phyloP scores from a whole-genome alignment of 1,139 yeast genomes.

The Protomyces pachydermus region DNA sequence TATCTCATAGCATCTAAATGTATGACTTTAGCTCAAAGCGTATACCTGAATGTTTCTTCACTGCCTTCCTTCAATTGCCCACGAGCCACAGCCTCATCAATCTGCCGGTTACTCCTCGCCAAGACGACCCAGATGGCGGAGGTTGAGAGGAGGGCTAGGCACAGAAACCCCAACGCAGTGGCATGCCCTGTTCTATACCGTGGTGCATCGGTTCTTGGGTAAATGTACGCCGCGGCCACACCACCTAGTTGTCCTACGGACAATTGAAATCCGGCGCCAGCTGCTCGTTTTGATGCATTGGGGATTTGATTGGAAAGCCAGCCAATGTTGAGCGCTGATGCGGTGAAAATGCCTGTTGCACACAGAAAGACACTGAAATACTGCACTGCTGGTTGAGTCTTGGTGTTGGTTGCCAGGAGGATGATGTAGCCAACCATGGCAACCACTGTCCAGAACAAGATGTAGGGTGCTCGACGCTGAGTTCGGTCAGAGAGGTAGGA shows the following conservation, averaged over 20 bases:
- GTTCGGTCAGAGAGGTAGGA: conserved; percentile 39
- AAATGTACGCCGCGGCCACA: conserved; percentile 43
- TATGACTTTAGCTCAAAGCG: neutral
- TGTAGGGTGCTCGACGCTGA: conserved; percentile 40
- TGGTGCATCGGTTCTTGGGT: conserved; percentile 40
- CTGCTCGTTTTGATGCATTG: conserved; percentile 42
- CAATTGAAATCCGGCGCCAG: conserved; percentile 44
- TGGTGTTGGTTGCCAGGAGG: neutral
- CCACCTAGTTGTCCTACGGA: conserved; percentile 44
- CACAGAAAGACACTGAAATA: conserved; percentile 42
- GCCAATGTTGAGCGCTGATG: conserved; percentile 42
- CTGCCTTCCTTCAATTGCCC: neutral
- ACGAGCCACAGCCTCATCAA: neutral
- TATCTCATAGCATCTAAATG: too few relatives aligned
- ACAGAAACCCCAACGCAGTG: conserved; percentile 33
- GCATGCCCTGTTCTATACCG: conserved; percentile 39
- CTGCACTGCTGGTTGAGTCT: conserved; percentile 30
- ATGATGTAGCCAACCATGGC: conserved; percentile 41
- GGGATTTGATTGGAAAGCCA: conserved; percentile 44
- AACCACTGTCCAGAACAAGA: conserved; percentile 37
- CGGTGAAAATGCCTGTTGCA: conserved; percentile 41
- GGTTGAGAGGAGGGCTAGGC: neutral
- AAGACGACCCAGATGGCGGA: neutral
- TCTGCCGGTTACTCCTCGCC: neutral
- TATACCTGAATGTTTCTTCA: neutral